These are phyloP conservation scores for Fraxinus pennsylvanica DNA, from an alignment of 257 asterid genomes.

Conservation along the genomic window DNA sequence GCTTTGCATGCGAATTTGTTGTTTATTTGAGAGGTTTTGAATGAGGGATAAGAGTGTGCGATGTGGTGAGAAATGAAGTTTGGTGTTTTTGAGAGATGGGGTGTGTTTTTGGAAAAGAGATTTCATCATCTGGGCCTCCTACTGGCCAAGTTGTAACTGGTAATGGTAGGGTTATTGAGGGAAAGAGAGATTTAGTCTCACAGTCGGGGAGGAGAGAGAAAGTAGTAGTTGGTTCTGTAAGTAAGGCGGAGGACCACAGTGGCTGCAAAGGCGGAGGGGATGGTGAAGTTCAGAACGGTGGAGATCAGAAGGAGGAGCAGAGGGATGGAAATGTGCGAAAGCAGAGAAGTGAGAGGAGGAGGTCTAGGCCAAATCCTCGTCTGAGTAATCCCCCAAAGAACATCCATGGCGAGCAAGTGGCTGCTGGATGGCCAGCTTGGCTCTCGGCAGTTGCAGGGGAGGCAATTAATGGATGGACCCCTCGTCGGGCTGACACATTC, in stretches of 20 bases:
- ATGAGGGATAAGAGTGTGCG: slow-evolving; percentile 39
- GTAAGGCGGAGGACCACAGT: slow-evolving; percentile 39
- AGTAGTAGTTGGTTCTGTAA: slow-evolving; percentile 46
- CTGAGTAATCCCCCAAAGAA: slow-evolving; percentile 71
- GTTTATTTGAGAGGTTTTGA: slow-evolving; percentile 34
- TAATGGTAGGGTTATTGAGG: slow-evolving; percentile 43
- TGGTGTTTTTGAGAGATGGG: slow-evolving; percentile 75
- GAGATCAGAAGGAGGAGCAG: slow-evolving; percentile 44
- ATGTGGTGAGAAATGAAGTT: slow-evolving; percentile 69
- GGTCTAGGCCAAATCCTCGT: slow-evolving; percentile 77
- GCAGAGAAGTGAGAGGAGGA: slow-evolving; percentile 61
- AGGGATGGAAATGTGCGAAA: slow-evolving; percentile 43
- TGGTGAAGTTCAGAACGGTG: slow-evolving; percentile 53
- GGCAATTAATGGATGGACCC: slow-evolving; percentile 86
- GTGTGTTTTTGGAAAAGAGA: slow-evolving; percentile 85
- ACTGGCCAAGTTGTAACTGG: slow-evolving; percentile 48
- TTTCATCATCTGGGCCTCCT: slow-evolving; percentile 53
- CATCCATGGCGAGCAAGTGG: slow-evolving; percentile 86
- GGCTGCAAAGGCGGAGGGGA: slow-evolving; percentile 37
- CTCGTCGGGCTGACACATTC: slow-evolving; percentile 82
- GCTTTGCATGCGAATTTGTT: slow-evolving; percentile 25
- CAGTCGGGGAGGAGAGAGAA: slow-evolving; percentile 68
- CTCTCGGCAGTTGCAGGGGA: slow-evolving; percentile 86
- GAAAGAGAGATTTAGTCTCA: slow-evolving; percentile 48
- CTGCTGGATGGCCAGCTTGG: slow-evolving; percentile 97